Percentiles rank a stretch among this genome's conserved stretches.
Evolutionary conservation across 768 basidiomycete species (phyloP).

Genomic region (Xerocomellus intermedius): DNA sequence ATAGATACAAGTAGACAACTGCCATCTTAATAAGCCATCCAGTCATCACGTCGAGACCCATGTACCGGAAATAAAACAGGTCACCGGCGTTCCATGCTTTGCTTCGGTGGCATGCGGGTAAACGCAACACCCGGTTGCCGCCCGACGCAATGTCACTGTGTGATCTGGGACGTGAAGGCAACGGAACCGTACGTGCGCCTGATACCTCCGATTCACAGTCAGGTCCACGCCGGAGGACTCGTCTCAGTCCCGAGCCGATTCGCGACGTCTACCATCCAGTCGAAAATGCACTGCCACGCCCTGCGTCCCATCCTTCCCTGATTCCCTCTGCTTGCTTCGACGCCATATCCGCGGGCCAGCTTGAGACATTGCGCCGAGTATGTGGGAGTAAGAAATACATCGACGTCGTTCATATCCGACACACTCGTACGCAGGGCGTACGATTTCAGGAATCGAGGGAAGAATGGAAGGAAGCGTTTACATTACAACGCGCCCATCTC

Average conservation of each 20-base stretch:
- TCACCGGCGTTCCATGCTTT: background rate
- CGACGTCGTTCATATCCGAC: background rate
- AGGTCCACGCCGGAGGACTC: background rate
- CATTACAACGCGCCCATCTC: no score
- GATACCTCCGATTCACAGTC: background rate
- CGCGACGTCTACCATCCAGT: background rate
- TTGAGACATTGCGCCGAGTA: background rate
- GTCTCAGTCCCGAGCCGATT: background rate
- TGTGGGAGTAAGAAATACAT: background rate
- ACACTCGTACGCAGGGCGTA: no score
- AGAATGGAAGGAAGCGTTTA: background rate
- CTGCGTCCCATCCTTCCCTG: background rate
- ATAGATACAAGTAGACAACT: background rate
- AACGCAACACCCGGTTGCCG: background rate
- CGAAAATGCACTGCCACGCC: no score
- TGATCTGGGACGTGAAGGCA: background rate
- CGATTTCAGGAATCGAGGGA: no score
- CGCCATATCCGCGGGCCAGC: background rate
- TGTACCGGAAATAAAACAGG: background rate
- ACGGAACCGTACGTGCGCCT: background rate
- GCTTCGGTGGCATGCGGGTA: constrained; percentile 6
- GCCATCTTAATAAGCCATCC: constrained; percentile 3
- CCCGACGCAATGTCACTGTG: background rate
- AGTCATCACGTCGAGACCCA: background rate
- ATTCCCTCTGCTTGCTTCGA: background rate